Percentiles rank a stretch among this genome's conserved stretches.
Evolutionary conservation across 2,329 filamentous ascomycete species (phyloP).

Genomic region (Fusarium papillatum): DNA sequence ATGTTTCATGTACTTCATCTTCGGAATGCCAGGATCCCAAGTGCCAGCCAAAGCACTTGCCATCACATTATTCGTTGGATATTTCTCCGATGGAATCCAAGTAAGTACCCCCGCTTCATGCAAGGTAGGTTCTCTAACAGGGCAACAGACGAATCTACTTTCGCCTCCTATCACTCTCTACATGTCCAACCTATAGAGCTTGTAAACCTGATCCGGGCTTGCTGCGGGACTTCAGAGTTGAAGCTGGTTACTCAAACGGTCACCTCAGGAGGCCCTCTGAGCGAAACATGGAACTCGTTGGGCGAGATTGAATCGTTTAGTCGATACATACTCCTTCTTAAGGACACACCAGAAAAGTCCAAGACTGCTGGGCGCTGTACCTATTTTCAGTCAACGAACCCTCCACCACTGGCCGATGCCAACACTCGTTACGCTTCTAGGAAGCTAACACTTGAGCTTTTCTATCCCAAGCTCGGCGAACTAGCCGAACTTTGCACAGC

Average conservation of each 20-base stretch:
- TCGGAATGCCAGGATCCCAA: conserved; percentile 77
- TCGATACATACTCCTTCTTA: conserved; percentile 69
- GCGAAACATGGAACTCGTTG: conserved; percentile 62
- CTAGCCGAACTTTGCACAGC: conserved; percentile 60
- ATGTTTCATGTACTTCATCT: conserved; percentile 78
- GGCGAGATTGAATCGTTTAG: conserved; percentile 59
- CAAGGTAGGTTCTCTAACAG: conserved; percentile 2
- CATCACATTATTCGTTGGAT: conserved; percentile 86
- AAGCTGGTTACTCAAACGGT: conserved; percentile 47
- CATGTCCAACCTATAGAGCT: conserved; percentile 77
- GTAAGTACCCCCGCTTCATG: conserved; percentile 60
- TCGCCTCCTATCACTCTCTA: conserved; percentile 73
- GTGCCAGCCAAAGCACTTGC: conserved; percentile 74
- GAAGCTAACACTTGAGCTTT: conserved; percentile 66
- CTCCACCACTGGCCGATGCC: conserved; percentile 45
- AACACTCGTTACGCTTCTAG: conserved; percentile 57
- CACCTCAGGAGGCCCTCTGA: conserved; percentile 61
- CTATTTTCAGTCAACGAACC: conserved; percentile 10
- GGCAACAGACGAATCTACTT: conserved; percentile 73
- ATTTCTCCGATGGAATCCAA: conserved; percentile 84
- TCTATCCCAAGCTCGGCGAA: conserved; percentile 66
- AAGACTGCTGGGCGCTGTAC: conserved; percentile 4
- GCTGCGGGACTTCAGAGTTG: conserved; percentile 67
- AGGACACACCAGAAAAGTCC: conserved; percentile 37
- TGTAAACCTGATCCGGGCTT: conserved; percentile 76